phyloP scores from a whole-genome alignment of 305 asterid genomes.

The Plantago coronopus region DNA sequence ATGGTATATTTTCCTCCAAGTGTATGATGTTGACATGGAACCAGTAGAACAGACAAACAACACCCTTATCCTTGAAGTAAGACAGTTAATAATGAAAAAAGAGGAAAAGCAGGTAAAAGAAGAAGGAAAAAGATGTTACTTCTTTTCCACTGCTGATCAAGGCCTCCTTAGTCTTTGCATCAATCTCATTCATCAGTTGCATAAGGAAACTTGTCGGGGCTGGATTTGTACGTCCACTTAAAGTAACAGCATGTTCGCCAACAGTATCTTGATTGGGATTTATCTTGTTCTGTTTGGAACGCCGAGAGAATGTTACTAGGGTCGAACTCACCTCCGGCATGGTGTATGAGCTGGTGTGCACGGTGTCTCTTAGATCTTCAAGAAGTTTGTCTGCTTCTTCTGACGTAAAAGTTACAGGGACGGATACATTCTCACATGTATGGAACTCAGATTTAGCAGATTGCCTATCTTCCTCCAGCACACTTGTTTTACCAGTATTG shows the following conservation, averaged over 20 bases:
- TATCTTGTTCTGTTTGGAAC: constrained; percentile 44
- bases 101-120: too few relatives aligned
- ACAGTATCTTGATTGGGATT: constrained; percentile 19
- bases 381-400: constrained; percentile 27
- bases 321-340: constrained; percentile 33
- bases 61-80: too few relatives aligned
- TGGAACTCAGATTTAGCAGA: constrained; percentile 10
- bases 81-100: too few relatives aligned
- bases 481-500: constrained; percentile 19
- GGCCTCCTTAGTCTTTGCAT: constrained; percentile 18
- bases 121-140: constrained; percentile 24
- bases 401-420: constrained; percentile 4
- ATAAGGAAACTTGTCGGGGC: constrained; percentile 28
- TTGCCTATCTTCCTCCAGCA: constrained; percentile 10
- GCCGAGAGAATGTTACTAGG: constrained; percentile 49
- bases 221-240: constrained; percentile 22
- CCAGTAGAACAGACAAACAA: too few relatives aligned
- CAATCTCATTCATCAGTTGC: constrained; percentile 34
- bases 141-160: constrained; percentile 23
- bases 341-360: constrained; percentile 17
- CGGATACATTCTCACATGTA: neutral
- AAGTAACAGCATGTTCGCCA: constrained; percentile 15
- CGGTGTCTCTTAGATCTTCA: constrained; percentile 23
- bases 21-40: too few relatives aligned
- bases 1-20: too few relatives aligned